Percentiles rank a stretch among this genome's conserved stretches.
Evolutionary conservation across 768 basidiomycete genomes (phyloP).

Genomic region (Boletus rubescentipes): DNA sequence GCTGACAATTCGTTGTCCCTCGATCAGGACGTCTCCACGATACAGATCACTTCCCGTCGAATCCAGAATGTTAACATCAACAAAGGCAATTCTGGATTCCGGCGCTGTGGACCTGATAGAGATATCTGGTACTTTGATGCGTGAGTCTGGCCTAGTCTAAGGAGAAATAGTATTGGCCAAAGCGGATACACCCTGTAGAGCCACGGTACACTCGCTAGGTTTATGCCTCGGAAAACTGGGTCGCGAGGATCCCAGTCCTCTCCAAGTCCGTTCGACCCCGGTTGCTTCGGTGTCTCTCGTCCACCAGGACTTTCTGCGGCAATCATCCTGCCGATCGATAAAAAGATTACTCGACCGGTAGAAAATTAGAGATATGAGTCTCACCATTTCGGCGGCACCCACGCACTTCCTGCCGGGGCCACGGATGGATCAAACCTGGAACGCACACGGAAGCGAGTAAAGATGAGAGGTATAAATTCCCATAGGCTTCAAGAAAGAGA

Average conservation of each 20-base stretch:
- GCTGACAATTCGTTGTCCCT: not conserved
- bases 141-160: not conserved
- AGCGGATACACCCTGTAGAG: not conserved
- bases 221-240: not conserved
- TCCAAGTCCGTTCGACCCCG: not conserved
- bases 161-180: not conserved
- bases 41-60: not conserved
- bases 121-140: not conserved
- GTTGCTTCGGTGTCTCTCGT: not conserved
- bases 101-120: not conserved
- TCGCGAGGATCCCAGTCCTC: not conserved
- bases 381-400: not conserved
- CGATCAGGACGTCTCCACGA: not conserved
- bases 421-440: not conserved
- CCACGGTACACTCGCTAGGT: not conserved
- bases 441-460: not conserved
- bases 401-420: not conserved
- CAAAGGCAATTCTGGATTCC: constrained; percentile 1
- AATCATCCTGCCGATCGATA: not conserved
- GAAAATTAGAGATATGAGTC: not conserved
- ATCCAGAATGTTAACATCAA: constrained; percentile 15
- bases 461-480: not conserved
- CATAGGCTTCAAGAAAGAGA: not conserved
- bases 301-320: not conserved
- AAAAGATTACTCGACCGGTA: no score